Base-by-base conservation (phyloP, 2,329 filamentous ascomycete genomes). In the Colletotrichum lentis region DNA sequence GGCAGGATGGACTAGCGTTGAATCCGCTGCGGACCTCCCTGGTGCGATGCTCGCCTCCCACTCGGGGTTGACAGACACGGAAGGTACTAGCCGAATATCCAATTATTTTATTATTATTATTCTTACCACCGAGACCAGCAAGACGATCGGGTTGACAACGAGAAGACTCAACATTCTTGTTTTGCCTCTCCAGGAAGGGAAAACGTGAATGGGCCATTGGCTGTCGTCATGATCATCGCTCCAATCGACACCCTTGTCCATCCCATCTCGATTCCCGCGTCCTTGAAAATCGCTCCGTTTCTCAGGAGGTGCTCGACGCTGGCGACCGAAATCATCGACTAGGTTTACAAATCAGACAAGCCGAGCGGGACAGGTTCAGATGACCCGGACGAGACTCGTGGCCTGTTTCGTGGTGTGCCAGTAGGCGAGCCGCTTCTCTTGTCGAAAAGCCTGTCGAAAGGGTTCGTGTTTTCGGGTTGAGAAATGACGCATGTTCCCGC, bases 21-120 rank as follows among this genome's bases (percentile, higher is more conserved):
- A 68, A 65, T 56, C 62, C 55, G 54, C 54, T 49, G 47, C 56
- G 54, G 49, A 67, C 60, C 54, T 43, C 18, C 52, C 27, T 22
- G 64, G 53, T 20, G 59, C 37, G 52, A 52, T 64, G 37, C 44
- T 57, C 39, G 37, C 16, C 39, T 54, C n/a, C 64, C 58, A 27
- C 54, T 65, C 49, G 61, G 61, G 59, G 47, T 54, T 50, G 61
- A 65, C 62, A 69, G 50, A 66, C 55, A 41, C 50, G 66, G 66
- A 69, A 69, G 55, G 66, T 61, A 35, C 65, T 64, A 47, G 31
- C 61, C 47, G 54, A 59, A 47, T 47, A 11, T 56, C 41, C 49
- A 44, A 41, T 52, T 37, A 35, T 52, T 27, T 39, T 10, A n/a
- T n/a, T n/a, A n/a, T n/a, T n/a, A n/a, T n/a, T n/a, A n/a, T n/a